Conservation (phyloP, 148 eudicot genomes). For the Linanthus parryae region DNA sequence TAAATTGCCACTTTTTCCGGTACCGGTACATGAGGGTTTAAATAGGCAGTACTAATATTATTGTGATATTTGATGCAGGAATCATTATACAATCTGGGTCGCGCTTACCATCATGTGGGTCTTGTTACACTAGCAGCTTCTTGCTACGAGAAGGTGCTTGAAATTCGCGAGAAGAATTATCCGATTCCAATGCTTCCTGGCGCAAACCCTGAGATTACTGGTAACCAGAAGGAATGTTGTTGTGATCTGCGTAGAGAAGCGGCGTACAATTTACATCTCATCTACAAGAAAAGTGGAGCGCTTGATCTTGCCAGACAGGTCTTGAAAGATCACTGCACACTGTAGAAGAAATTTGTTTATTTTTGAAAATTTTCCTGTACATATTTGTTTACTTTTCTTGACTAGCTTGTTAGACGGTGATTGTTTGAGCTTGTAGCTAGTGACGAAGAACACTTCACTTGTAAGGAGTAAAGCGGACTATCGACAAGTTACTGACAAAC, state of each 20-base stretch:
- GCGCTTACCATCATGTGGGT: constrained; percentile 85
- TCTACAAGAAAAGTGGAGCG: constrained; percentile 75
- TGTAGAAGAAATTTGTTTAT: too few species aligned
- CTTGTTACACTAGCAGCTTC: constrained; percentile 64
- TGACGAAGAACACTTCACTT: too few species aligned
- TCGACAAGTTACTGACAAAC: too few species aligned
- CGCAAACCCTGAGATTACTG: constrained; percentile 31
- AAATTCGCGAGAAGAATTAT: constrained; percentile 40
- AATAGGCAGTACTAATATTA: too few species aligned
- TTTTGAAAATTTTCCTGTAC: too few species aligned
- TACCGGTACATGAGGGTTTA: too few species aligned
- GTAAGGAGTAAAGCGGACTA: too few species aligned
- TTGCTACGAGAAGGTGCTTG: constrained; percentile 75
- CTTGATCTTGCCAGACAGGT: constrained; percentile 86
- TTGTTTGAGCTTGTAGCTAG: too few species aligned
- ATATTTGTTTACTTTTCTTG: too few species aligned
- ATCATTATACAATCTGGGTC: constrained; percentile 68
- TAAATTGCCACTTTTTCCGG: too few species aligned
- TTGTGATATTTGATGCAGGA: constrained; percentile 34
- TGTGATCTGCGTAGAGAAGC: constrained; percentile 94
- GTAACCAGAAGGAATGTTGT: constrained; percentile 38
- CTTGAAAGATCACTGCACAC: constrained; percentile 50
- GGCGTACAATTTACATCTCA: constrained; percentile 78
- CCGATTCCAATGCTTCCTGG: constrained; percentile 59
- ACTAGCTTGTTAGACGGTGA: too few species aligned